Conservation (phyloP, 345 rosid genomes). For the Eutrema yunnanense region DNA sequence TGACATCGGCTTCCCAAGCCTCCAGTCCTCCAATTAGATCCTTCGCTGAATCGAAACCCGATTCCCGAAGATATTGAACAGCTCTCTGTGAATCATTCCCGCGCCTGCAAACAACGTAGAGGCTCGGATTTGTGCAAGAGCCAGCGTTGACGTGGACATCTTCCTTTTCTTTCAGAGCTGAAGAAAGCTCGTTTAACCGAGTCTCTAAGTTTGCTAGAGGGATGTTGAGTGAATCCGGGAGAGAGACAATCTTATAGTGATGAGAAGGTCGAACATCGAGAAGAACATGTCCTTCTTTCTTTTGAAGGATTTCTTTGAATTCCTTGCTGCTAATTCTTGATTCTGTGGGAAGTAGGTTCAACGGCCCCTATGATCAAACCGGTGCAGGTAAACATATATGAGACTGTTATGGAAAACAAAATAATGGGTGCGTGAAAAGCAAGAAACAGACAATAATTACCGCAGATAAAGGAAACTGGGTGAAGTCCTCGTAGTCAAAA, state of each 20-base stretch:
- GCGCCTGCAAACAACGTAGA: constrained; percentile 76
- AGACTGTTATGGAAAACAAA: not conserved
- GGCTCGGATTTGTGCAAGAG: constrained; percentile 28
- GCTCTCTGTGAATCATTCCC: constrained; percentile 97
- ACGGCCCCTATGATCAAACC: constrained; percentile 44
- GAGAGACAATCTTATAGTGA: constrained; percentile 80
- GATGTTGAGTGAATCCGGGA: constrained; percentile 68
- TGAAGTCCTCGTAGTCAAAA: constrained; percentile 87
- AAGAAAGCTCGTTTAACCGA: constrained; percentile 55
- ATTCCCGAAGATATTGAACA: constrained; percentile 52
- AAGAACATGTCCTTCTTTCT: constrained; percentile 48
- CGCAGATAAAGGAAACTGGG: constrained; percentile 58
- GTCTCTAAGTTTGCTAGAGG: constrained; percentile 61
- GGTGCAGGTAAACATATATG: not conserved
- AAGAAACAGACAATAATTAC: constrained; percentile 28
- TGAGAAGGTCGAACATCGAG: constrained; percentile 85
- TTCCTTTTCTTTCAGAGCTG: constrained; percentile 49
- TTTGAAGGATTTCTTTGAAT: constrained; percentile 40
- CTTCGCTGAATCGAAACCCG: constrained; percentile 57
- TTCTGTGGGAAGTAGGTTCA: constrained; percentile 46
- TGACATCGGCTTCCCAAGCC: constrained; percentile 72
- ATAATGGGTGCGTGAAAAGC: not conserved
- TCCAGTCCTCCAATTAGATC: constrained; percentile 83
- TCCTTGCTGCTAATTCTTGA: constrained; percentile 65
- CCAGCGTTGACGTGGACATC: constrained; percentile 11